phyloP scores from a whole-genome alignment of 257 asterid genomes.

The Solanum verrucosum region DNA sequence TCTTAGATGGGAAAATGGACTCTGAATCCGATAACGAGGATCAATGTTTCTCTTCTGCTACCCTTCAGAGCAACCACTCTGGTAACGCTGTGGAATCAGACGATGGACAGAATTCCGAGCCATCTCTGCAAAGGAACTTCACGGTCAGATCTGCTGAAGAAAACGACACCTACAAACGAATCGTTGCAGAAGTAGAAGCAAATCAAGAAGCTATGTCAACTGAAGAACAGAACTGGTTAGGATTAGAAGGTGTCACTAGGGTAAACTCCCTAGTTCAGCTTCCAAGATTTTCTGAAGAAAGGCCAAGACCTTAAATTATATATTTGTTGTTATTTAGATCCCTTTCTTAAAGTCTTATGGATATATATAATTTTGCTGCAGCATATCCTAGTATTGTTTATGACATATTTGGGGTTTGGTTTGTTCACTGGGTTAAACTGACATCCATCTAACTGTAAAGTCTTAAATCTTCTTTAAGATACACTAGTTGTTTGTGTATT shows the following conservation, averaged over 20 bases:
- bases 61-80: slow-evolving; percentile 71
- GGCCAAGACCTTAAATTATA: slow-evolving; percentile 40
- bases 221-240: slow-evolving; percentile 81
- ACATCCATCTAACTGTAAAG: neutral
- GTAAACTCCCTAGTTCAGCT: slow-evolving; percentile 95
- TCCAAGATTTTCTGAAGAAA: slow-evolving; percentile 84
- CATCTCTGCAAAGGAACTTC: slow-evolving; percentile 67
- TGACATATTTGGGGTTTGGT: neutral
- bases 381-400: neutral
- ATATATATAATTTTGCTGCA: neutral
- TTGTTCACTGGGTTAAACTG: neutral
- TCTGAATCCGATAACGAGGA: slow-evolving; percentile 77
- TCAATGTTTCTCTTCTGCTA: slow-evolving; percentile 72
- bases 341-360: neutral
- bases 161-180: slow-evolving; percentile 28
- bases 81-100: slow-evolving; percentile 67
- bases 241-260: slow-evolving; percentile 94
- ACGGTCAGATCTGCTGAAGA: slow-evolving; percentile 71
- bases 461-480: neutral
- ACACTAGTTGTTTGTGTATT: neutral
- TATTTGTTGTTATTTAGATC: neutral
- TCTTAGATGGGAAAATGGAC: slow-evolving; percentile 85
- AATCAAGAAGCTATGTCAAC: slow-evolving; percentile 12
- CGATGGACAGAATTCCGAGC: slow-evolving; percentile 67
- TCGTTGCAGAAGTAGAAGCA: slow-evolving; percentile 23